Percentiles rank a stretch among this genome's conserved stretches.
Conservation (phyloP, 805 yeast species). For the Wickerhamiella qilinensis region DNA sequence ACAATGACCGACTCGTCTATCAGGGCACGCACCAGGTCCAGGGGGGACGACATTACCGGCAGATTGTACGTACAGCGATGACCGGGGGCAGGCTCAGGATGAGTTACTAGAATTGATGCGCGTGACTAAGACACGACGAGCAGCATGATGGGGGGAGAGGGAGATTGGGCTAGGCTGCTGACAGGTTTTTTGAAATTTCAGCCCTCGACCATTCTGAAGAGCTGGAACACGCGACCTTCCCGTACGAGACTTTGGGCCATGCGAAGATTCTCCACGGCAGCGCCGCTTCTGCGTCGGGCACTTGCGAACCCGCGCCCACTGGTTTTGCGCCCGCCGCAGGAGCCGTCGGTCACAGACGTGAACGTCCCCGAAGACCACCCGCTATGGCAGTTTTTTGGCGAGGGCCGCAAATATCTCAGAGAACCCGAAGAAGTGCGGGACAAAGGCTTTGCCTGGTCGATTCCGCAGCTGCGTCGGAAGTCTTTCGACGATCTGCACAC, state of each 20-base stretch:
- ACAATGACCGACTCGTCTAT: slow-evolving; percentile 77
- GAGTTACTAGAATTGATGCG: no score
- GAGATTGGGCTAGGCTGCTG: no score
- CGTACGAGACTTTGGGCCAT: no score
- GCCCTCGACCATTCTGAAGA: no score
- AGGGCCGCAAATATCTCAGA: slow-evolving; percentile 42
- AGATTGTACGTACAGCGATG: no score
- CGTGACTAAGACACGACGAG: no score
- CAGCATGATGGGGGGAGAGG: no score
- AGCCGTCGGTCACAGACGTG: slow-evolving; percentile 64
- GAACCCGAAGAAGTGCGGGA: slow-evolving; percentile 29
- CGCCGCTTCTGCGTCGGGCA: slow-evolving; percentile 24
- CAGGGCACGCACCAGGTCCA: slow-evolving; percentile 71
- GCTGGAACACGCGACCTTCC: no score
- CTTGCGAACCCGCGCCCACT: slow-evolving; percentile 30
- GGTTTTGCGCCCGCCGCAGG: slow-evolving; percentile 61
- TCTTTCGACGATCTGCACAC: slow-evolving; percentile 82
- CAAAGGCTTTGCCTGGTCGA: slow-evolving; percentile 60
- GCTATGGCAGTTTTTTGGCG: slow-evolving; percentile 77
- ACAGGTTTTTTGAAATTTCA: no score
- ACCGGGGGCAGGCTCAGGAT: no score
- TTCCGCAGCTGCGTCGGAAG: slow-evolving; percentile 79
- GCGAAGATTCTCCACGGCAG: slow-evolving; percentile 5
- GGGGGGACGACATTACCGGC: slow-evolving; percentile 58
- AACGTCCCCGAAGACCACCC: slow-evolving; percentile 76